Evolutionary conservation across 345 rosid species (phyloP).

Genomic region (Barbarea vulgaris): DNA sequence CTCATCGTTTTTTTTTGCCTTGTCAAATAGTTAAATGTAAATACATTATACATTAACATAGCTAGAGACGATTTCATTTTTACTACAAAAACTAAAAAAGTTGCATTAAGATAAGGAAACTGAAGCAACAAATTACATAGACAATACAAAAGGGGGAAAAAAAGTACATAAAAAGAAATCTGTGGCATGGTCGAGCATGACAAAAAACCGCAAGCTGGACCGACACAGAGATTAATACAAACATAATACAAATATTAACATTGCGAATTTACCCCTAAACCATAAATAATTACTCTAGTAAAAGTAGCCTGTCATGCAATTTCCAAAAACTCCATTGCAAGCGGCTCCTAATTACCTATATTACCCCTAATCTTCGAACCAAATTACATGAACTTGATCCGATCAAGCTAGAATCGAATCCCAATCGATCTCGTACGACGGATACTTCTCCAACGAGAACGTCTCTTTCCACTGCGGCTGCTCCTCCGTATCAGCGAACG

Average conservation of each 20-base stretch:
- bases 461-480: conserved; percentile 60
- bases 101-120: conserved; percentile 10
- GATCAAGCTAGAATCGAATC: conserved; percentile 51
- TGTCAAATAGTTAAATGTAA: background rate
- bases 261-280: conserved; percentile 3
- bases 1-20: background rate
- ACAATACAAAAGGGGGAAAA: background rate
- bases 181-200: conserved; percentile 45
- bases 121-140: conserved; percentile 16
- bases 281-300: conserved; percentile 5
- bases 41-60: no score
- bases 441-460: conserved; percentile 73
- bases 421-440: conserved; percentile 95
- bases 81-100: conserved; percentile 13
- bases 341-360: conserved; percentile 11
- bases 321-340: conserved; percentile 50
- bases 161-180: conserved; percentile 11
- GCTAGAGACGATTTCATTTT: background rate
- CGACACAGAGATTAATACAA: conserved; percentile 34
- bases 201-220: conserved; percentile 50
- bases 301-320: conserved; percentile 43
- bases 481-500: conserved; percentile 49
- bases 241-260: conserved; percentile 27
- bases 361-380: conserved; percentile 30
- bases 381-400: background rate